These are phyloP conservation scores for Syncephalastrum sp. DNA, from an alignment of 371 early-diverging fungal species.

Conservation along the genomic window DNA sequence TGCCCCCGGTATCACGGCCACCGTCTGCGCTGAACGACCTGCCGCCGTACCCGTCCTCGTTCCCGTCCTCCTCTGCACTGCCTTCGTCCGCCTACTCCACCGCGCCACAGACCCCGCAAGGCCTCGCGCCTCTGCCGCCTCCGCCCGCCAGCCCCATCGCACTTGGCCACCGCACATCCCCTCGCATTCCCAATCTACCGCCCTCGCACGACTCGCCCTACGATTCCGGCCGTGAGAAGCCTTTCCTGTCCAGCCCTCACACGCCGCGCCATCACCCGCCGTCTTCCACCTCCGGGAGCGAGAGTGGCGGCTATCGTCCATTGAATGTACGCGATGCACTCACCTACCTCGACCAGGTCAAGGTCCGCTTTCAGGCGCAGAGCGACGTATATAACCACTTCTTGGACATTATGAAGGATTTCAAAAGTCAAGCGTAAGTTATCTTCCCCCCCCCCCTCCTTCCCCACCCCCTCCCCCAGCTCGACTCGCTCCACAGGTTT, in stretches of 20 bases:
- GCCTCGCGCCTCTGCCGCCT: conserved; percentile 3
- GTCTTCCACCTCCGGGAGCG: conserved; percentile 1
- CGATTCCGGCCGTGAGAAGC: neutral
- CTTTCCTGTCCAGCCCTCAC: neutral
- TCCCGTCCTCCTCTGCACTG: conserved; percentile 11
- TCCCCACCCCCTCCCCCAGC: neutral
- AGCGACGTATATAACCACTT: conserved; percentile 98
- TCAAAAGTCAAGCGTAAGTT: conserved; percentile 92
- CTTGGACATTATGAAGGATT: conserved; percentile 99
- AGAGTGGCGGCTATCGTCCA: conserved; percentile 32
- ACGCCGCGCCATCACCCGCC: neutral
- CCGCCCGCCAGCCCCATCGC: neutral
- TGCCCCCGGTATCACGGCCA: conserved; percentile 4
- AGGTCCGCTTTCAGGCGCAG: conserved; percentile 88
- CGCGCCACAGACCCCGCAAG: conserved; percentile 5
- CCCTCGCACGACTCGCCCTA: neutral
- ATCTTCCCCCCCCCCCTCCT: neutral
- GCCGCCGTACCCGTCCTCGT: conserved; percentile 8
- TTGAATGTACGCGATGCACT: conserved; percentile 90
- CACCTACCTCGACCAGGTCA: conserved; percentile 97
- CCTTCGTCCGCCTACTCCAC: neutral
- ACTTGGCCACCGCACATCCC: neutral
- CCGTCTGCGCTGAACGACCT: conserved; percentile 8
- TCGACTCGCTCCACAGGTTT: neutral
- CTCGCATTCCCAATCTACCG: neutral